Conservation (phyloP, 345 rosid species). For the Euphorbia lathyris region DNA sequence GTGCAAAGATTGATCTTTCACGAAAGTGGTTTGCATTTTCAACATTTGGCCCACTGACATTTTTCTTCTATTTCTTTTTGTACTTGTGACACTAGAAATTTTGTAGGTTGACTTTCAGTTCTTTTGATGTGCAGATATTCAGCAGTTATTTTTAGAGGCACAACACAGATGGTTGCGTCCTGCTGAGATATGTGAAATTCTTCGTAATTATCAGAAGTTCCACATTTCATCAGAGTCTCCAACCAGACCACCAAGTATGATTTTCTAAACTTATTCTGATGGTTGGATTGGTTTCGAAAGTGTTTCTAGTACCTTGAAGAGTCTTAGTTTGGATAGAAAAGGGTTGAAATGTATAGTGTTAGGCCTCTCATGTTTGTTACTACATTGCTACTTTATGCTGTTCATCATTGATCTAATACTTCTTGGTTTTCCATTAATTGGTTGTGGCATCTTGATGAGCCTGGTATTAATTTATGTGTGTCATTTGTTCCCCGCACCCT, state of each 20-base stretch:
- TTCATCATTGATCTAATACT: neutral
- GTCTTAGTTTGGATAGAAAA: neutral
- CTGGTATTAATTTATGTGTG: neutral
- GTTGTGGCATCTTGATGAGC: neutral
- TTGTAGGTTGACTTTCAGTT: neutral
- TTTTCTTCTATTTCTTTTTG: neutral
- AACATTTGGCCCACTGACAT: neutral
- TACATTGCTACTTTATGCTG: neutral
- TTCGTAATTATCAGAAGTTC: conserved; percentile 70
- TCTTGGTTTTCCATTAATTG: neutral
- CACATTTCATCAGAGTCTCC: conserved; percentile 78
- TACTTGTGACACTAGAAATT: neutral
- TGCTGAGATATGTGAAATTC: conserved; percentile 93
- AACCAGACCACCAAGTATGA: conserved; percentile 69
- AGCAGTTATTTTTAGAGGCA: conserved; percentile 56
- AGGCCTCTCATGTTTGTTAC: neutral
- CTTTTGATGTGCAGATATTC: conserved; percentile 28
- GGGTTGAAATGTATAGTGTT: neutral
- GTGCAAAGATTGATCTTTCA: neutral
- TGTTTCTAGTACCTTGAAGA: neutral
- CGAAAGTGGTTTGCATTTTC: neutral
- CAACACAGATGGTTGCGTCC: conserved; percentile 94
- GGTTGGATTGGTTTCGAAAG: neutral
- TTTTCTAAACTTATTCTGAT: conserved; percentile 2
- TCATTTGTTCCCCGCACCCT: neutral